These are phyloP conservation scores for Pistacia vera DNA, from an alignment of 345 rosid species.

Conservation along the genomic window DNA sequence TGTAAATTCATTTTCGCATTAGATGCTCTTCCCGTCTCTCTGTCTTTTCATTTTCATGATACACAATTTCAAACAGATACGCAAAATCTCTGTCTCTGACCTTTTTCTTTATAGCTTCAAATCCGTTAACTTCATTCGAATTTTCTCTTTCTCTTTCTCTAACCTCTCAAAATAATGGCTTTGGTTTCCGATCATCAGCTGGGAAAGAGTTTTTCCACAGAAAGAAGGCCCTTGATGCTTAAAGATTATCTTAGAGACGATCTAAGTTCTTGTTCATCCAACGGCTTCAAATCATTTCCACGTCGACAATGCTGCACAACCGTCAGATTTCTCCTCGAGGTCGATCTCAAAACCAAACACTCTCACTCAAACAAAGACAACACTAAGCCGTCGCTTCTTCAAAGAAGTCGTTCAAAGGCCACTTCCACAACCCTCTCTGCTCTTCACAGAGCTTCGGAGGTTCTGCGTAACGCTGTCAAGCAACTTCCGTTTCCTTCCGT, in stretches of 20 bases:
- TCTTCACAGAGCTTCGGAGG: slow-evolving; percentile 62
- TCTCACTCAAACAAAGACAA: neutral
- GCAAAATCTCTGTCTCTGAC: slow-evolving; percentile 7
- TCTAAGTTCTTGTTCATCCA: slow-evolving; percentile 86
- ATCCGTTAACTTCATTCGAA: no score
- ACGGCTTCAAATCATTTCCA: slow-evolving; percentile 85
- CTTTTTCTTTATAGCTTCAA: neutral
- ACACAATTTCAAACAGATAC: neutral
- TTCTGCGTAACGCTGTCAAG: slow-evolving; percentile 65
- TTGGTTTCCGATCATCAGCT: slow-evolving; percentile 18
- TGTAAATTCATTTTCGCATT: slow-evolving; percentile 1
- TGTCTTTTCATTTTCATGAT: neutral
- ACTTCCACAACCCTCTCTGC: slow-evolving; percentile 50
- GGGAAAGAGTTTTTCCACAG: slow-evolving; percentile 14
- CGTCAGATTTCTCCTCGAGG: slow-evolving; percentile 65
- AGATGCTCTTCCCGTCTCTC: neutral
- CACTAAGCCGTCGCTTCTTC: slow-evolving; percentile 30
- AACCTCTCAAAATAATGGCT: slow-evolving; percentile 23
- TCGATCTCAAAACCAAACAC: slow-evolving; percentile 47
- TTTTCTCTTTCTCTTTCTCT: neutral
- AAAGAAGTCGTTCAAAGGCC: slow-evolving; percentile 32
- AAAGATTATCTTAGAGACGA: slow-evolving; percentile 81
- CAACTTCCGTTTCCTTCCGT: slow-evolving; percentile 50
- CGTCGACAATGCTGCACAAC: slow-evolving; percentile 69
- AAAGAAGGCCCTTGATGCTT: slow-evolving; percentile 54